These are phyloP conservation scores for Citrus sinensis DNA, from an alignment of 345 rosid genomes.

Conservation along the genomic window DNA sequence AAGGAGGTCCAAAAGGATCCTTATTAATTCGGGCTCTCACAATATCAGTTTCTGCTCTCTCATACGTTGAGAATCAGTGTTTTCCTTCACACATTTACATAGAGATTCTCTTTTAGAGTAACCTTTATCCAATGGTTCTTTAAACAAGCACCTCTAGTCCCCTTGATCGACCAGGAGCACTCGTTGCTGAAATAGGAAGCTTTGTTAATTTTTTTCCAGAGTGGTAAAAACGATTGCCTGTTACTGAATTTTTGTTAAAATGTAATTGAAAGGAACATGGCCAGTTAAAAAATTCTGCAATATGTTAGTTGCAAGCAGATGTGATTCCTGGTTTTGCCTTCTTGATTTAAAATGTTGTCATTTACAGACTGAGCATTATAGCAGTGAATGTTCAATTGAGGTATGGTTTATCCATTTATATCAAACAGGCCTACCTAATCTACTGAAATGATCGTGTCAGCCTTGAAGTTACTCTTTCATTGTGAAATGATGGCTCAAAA, in stretches of 20 bases:
- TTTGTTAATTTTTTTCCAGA: background rate
- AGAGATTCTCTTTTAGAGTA: background rate
- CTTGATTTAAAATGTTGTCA: too few relatives aligned
- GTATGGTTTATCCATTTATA: too few relatives aligned
- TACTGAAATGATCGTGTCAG: too few relatives aligned
- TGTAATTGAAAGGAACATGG: background rate
- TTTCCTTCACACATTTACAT: conserved; percentile 5
- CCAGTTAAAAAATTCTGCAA: too few relatives aligned
- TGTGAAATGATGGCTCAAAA: too few relatives aligned
- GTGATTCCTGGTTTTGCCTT: too few relatives aligned
- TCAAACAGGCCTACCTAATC: too few relatives aligned
- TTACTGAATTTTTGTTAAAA: background rate
- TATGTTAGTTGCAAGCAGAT: too few relatives aligned
- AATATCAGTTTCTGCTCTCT: conserved; percentile 6
- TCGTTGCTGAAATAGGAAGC: background rate
- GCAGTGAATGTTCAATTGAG: too few relatives aligned
- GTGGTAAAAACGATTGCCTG: background rate
- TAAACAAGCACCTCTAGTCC: background rate
- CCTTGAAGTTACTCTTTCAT: too few relatives aligned
- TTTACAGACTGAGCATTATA: too few relatives aligned
- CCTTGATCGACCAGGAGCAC: conserved; percentile 1
- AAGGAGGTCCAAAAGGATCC: conserved; percentile 1
- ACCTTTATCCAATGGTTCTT: background rate
- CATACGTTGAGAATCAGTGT: conserved; percentile 4
- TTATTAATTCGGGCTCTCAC: background rate